These are phyloP conservation scores for Metschnikowia shivogae DNA, from an alignment of 805 yeast species.

Conservation along the genomic window DNA sequence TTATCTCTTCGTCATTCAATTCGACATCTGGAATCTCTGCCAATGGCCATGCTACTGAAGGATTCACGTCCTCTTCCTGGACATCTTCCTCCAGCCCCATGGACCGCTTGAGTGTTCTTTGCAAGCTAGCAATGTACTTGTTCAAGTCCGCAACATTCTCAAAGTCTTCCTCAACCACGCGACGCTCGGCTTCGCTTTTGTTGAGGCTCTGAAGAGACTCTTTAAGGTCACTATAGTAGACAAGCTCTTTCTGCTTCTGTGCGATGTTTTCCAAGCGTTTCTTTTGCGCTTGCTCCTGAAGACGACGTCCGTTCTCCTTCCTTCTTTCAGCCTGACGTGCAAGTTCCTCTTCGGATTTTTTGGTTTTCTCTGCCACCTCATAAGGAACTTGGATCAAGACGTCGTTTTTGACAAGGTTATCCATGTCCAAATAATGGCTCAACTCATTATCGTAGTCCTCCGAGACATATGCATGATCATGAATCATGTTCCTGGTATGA, in stretches of 20 bases:
- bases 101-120: constrained; percentile 65
- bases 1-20: constrained; percentile 70
- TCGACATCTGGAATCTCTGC: constrained; percentile 83
- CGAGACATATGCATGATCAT: constrained; percentile 77
- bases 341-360: constrained; percentile 71
- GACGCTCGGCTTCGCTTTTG: constrained; percentile 50
- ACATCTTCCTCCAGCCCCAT: constrained; percentile 62
- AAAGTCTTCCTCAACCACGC: constrained; percentile 69
- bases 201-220: constrained; percentile 47
- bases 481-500: constrained; percentile 65
- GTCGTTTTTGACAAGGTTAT: constrained; percentile 63
- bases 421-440: constrained; percentile 51
- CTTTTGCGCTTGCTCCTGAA: constrained; percentile 91
- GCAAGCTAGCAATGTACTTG: constrained; percentile 60
- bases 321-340: constrained; percentile 72
- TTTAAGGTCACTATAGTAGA: constrained; percentile 60
- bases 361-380: constrained; percentile 53
- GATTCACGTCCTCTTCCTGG: constrained; percentile 37
- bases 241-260: constrained; percentile 76
- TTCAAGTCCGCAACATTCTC: constrained; percentile 69
- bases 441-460: constrained; percentile 64
- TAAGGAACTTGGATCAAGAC: constrained; percentile 77
- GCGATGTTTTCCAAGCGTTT: constrained; percentile 73
- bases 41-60: constrained; percentile 61
- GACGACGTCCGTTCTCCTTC: constrained; percentile 76